Conservation (phyloP, 305 asterid species). For the Fraxinus albicans region DNA sequence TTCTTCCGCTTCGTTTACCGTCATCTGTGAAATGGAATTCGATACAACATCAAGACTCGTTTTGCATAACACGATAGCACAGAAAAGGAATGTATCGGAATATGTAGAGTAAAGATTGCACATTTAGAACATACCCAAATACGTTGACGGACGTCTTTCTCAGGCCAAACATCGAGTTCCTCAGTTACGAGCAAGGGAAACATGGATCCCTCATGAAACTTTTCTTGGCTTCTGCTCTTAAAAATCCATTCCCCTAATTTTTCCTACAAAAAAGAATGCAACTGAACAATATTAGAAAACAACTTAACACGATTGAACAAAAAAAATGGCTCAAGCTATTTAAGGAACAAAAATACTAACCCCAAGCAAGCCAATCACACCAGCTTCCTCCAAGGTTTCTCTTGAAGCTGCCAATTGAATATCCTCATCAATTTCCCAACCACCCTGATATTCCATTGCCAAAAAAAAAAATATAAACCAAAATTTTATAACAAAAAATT, state of each 20-base stretch:
- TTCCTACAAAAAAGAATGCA: slow-evolving; percentile 37
- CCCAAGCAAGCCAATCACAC: slow-evolving; percentile 70
- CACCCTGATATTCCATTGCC: slow-evolving; percentile 59
- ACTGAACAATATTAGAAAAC: slow-evolving; percentile 13
- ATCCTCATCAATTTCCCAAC: slow-evolving; percentile 93
- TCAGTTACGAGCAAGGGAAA: slow-evolving; percentile 72
- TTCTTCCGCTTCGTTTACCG: slow-evolving; percentile 64
- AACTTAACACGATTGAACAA: background rate
- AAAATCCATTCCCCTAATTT: slow-evolving; percentile 80
- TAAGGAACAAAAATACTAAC: slow-evolving; percentile 35
- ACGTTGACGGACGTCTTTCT: slow-evolving; percentile 60
- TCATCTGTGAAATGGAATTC: slow-evolving; percentile 47
- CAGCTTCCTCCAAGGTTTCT: slow-evolving; percentile 92
- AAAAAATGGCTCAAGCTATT: background rate
- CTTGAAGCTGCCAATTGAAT: slow-evolving; percentile 79
- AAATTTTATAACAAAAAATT: background rate
- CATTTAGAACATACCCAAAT: slow-evolving; percentile 58
- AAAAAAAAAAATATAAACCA: slow-evolving; percentile 24
- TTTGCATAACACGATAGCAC: background rate
- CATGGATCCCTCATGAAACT: slow-evolving; percentile 81
- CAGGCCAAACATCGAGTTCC: slow-evolving; percentile 87
- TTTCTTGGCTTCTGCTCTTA: slow-evolving; percentile 93
- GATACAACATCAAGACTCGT: slow-evolving; percentile 26
- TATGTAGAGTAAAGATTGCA: background rate
- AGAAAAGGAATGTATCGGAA: background rate